A percentile compares a stretch with the other conserved stretches of the same genome.
phyloP scores from a whole-genome alignment of 2,329 filamentous ascomycete genomes.

The Cercospora zeae-maydis region DNA sequence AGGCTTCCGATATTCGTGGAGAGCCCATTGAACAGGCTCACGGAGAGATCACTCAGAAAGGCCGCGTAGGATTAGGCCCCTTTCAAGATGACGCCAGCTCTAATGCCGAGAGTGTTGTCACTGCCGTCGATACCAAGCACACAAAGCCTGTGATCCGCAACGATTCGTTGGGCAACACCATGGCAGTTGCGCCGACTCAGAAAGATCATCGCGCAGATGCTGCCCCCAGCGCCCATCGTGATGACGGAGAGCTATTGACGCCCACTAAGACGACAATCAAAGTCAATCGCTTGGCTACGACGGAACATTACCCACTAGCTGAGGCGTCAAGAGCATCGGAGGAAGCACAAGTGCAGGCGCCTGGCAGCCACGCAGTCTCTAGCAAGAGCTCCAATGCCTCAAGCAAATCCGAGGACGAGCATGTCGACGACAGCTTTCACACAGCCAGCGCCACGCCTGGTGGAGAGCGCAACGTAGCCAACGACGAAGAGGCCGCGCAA shows the following conservation, averaged over 20 bases:
- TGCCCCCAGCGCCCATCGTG: not conserved
- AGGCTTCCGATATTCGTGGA: conserved; percentile 11
- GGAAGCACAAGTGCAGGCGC: not conserved
- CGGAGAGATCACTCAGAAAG: conserved; percentile 9
- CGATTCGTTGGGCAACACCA: not conserved
- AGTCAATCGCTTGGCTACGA: too few species aligned
- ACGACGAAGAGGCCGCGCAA: not conserved
- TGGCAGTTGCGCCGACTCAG: not conserved
- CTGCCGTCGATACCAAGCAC: not conserved
- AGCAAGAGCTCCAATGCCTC: not conserved
- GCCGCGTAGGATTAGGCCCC: not conserved
- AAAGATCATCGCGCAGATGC: not conserved
- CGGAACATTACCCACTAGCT: not conserved
- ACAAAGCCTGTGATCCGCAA: conserved; percentile 3
- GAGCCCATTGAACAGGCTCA: not conserved
- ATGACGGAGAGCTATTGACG: not conserved
- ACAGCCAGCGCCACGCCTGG: conserved; percentile 31
- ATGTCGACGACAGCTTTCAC: conserved; percentile 35
- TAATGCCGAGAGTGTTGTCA: conserved; percentile 2
- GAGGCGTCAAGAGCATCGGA: not conserved
- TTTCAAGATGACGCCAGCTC: conserved; percentile 8
- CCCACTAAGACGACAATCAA: not conserved
- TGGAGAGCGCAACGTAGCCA: not conserved
- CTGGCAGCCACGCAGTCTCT: not conserved
- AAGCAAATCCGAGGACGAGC: conserved; percentile 24